These are phyloP conservation scores for Kwoniella sp. DNA, from an alignment of 768 basidiomycete species.

Conservation along the genomic window DNA sequence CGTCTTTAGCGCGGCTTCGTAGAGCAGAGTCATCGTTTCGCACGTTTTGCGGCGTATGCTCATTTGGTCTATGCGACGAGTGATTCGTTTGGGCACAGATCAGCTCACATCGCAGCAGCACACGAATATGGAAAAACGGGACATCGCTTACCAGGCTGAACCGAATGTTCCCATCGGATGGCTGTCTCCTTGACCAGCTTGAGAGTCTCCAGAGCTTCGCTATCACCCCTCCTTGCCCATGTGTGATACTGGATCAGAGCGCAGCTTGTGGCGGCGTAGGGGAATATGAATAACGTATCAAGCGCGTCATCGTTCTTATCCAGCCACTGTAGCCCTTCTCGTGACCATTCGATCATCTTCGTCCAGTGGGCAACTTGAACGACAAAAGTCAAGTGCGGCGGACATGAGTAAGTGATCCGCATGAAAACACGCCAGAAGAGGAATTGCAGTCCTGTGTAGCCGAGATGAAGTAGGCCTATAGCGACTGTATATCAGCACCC, in stretches of 20 bases:
- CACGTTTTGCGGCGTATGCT: slow-evolving; percentile 83
- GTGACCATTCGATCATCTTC: slow-evolving; percentile 69
- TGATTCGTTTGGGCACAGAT: too few relatives aligned
- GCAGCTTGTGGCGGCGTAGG: slow-evolving; percentile 84
- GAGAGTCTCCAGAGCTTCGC: slow-evolving; percentile 71
- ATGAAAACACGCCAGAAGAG: slow-evolving; percentile 99
- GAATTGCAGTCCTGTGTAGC: slow-evolving; percentile 88
- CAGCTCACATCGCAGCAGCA: not conserved
- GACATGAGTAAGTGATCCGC: slow-evolving; percentile 91
- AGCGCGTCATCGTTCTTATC: slow-evolving; percentile 75
- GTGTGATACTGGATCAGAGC: slow-evolving; percentile 95
- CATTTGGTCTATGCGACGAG: slow-evolving; percentile 84
- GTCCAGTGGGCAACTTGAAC: slow-evolving; percentile 80
- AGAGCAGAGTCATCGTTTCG: slow-evolving; percentile 87
- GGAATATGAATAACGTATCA: slow-evolving; percentile 82
- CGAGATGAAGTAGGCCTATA: slow-evolving; percentile 81
- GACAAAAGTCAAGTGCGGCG: slow-evolving; percentile 82
- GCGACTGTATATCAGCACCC: too few relatives aligned
- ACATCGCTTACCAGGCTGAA: slow-evolving; percentile 66
- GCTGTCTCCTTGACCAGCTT: slow-evolving; percentile 81
- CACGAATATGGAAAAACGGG: not conserved
- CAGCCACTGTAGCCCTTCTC: slow-evolving; percentile 86
- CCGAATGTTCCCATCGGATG: slow-evolving; percentile 79
- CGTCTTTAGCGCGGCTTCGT: slow-evolving; percentile 87
- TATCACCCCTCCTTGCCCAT: slow-evolving; percentile 80